Evolutionary conservation across 192 early-diverging fungal genomes (phyloP), one percentile per base, ranked within the genome.

Genomic region (Coemansia sp.): DNA sequence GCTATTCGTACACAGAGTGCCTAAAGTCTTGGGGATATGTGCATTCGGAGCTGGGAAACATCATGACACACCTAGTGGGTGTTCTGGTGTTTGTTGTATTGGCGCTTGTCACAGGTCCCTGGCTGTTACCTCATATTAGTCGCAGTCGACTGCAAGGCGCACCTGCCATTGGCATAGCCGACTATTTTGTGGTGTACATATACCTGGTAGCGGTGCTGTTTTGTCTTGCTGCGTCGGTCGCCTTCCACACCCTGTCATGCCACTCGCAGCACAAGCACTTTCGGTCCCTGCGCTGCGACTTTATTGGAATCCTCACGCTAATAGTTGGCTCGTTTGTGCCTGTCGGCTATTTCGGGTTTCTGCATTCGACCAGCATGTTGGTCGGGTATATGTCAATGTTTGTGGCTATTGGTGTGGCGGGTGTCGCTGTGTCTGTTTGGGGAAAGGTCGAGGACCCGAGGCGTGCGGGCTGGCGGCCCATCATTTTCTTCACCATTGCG

Each of bases 21-120:
- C 35, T 90, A 15, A 65, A 73, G 32, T 90, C 92, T 7, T 71
- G 96, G 62, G 82, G 84, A 8, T 95, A 91, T 65, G 69, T 95
- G 27, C 94, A 98, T 60, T 95, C 96, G 52, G 95, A 98, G 71
- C 88, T 86, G 48, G 94, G 91, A 29, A 98, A 98, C 67, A 90
- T 98, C 37, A 87, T 89, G 80, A 85, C 90, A 4, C 95, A 98
- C 59, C 60, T 91, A 1, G 12, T 88, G 8, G 95, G 93, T 3
- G 70, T 86, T 1, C 9, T 86, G 4, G 40, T 74, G 1, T 87
- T 95, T 68, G 41, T 85, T 24, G 58, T 71, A 9, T 72, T 87
- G 35, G 84, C 82, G 2, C 63, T 57, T 7, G 60, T 84, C 18
- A 76, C 82, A 2, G 77, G 77, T 0, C 77, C 77, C 1, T 50